Base-by-base conservation (phyloP, 441 rosid species). In the Gossypium laxum region DNA sequence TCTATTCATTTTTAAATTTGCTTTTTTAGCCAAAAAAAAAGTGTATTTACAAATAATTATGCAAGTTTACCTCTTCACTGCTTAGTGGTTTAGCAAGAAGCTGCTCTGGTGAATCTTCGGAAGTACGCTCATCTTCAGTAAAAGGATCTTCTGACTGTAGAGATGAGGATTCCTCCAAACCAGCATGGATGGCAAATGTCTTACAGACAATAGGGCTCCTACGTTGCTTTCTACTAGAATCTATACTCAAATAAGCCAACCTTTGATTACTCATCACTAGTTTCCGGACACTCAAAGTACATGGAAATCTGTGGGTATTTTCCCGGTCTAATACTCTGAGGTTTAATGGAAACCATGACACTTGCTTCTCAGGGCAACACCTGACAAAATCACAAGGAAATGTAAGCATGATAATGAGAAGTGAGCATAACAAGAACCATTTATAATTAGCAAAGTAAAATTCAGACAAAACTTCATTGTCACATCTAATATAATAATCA, bases 61-160 rank as follows among this genome's bases (percentile, higher is more conserved):
- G 52, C 15, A 72, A 68, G 65, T 65, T 78, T 68, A 88, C 97
- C 86, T 91, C 89, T 0, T 84, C 89, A 64, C 82, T 83, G 71
- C 74, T 75, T 74, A 89, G 69, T 47, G 90, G 89, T 71, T 81
- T 80, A 64, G 83, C 63, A 70, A 79, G 76, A 78, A 74, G 70
- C 30, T 83, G 80, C 18, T 80, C 75, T 2, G 81, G 65, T 51
- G 87, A 81, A 76, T 80, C 85, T 59, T 75, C 72, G 3, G 81
- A 73, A 58, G 72, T 67, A 61, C 58, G 28, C 59, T 77, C 87
- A 58, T 75, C 83, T 32, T 85, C 81, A 6, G 0, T 21, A 0
- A 62, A 55, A 67, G 58, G 22, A 69, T 74, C 79, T 69, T 75
- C 87, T 2, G 81, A 66, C 59, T 69, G 69, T 21, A 56, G 21